Percentiles rank a stretch among this genome's conserved stretches.
These are phyloP conservation scores for Metschnikowia lochheadii DNA, from an alignment of 805 yeast species.

Conservation along the genomic window DNA sequence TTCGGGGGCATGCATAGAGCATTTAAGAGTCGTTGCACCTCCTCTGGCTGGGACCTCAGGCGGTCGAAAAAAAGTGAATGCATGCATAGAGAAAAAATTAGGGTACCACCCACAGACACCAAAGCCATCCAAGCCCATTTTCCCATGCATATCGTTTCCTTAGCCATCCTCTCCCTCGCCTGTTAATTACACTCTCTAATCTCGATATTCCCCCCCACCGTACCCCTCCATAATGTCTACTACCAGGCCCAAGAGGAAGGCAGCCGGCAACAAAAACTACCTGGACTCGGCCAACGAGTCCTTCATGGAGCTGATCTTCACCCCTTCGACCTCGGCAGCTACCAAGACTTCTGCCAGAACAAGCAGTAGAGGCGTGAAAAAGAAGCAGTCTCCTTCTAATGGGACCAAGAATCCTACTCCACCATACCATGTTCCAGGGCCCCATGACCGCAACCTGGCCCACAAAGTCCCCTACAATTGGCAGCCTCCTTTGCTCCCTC, in stretches of 20 bases:
- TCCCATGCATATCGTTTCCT: background rate
- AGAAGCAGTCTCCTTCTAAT: conserved; percentile 3
- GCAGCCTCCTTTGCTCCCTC: conserved; percentile 41
- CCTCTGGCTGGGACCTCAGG: conserved; percentile 2
- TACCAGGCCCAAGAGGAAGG: conserved; percentile 18
- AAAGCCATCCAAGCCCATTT: background rate
- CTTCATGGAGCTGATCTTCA: conserved; percentile 9
- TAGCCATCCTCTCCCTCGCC: background rate
- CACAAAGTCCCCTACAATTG: conserved; percentile 33
- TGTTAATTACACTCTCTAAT: background rate
- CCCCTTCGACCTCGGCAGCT: background rate
- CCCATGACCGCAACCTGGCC: background rate
- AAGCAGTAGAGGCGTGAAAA: background rate
- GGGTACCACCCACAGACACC: conserved; percentile 1
- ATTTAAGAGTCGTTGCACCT: background rate
- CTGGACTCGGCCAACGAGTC: conserved; percentile 16
- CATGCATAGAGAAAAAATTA: conserved; percentile 4
- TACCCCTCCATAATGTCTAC: conserved; percentile 10
- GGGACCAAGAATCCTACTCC: conserved; percentile 5
- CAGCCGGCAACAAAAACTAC: conserved; percentile 19
- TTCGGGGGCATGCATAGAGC: background rate
- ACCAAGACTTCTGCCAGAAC: conserved; percentile 2
- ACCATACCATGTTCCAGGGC: conserved; percentile 1
- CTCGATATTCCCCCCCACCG: background rate
- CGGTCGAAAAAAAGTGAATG: conserved; percentile 5